Evolutionary conservation across 371 early-diverging fungal genomes (phyloP), one percentile per base, ranked within the genome.

Genomic region (Haplosporangium sp.): DNA sequence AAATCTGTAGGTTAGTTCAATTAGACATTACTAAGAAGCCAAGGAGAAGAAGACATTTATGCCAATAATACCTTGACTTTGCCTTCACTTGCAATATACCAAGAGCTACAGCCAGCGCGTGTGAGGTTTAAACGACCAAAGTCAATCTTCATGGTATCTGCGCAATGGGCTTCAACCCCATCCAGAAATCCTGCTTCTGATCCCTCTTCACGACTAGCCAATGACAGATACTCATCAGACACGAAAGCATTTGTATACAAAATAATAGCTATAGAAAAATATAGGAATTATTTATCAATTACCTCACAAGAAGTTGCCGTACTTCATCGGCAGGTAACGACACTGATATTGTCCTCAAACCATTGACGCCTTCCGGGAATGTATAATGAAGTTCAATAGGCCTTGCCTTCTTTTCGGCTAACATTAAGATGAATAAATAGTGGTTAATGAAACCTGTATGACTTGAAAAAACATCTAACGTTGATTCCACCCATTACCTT

Each of bases 21-120:
- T 42, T 5, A 2, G 15, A n/a, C n/a, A 37, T 39, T 57, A 57
- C 10, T 27, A 27, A 27, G 27, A 27, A 57, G 35, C 34, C 34
- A 57, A 37, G 8, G 20, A 27, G 13, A 57, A 57, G 50, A 50
- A 17, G 50, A 17, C 17, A 34, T 65, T 27, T 27, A 27, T 27
- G 27, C 27, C 37, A 17, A 13, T 42, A 42, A 48, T 69, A 75
- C 82, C 72, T 81, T 81, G 61, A 69, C 60, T 42, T 81, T 81
- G 11, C 82, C 82, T 64, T 81, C 82, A 27, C 75, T 62, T 4
- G 82, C 82, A 27, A 81, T 65, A 40, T 58, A 81, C 75, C 75
- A 81, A 3, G 75, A 67, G 3, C 75, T 35, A 61, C 82, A 81
- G 3, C 82, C 82, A 20, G 75, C 82, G 1, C 82, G 59, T 4